Conservation (phyloP, 2,329 filamentous ascomycete genomes). For the Chaetomium olivaceum region DNA sequence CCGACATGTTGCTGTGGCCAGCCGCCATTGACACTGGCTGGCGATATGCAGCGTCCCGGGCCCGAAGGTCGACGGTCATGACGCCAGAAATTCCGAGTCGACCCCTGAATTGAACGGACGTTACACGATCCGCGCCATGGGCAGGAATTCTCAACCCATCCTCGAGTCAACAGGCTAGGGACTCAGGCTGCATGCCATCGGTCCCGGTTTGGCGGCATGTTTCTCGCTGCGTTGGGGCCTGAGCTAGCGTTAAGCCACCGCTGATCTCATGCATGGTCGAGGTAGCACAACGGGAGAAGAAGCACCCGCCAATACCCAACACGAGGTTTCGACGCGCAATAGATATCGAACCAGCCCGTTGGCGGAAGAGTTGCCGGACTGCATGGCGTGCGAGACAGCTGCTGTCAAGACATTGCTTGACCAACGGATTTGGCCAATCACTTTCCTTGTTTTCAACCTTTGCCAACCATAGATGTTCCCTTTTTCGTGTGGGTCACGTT, state of each 20-base stretch:
- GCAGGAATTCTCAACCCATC: not conserved
- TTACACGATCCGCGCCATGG: not conserved
- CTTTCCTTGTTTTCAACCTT: not conserved
- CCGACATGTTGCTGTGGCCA: slow-evolving; percentile 26
- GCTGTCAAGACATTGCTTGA: not conserved
- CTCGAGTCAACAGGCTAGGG: not conserved
- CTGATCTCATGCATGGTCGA: not conserved
- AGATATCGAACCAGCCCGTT: not conserved
- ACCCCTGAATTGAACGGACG: not conserved
- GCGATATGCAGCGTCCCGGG: not conserved
- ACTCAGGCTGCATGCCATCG: not conserved
- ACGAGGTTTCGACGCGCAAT: not conserved
- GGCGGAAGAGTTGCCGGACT: not conserved
- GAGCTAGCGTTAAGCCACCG: slow-evolving; percentile 10
- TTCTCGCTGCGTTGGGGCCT: slow-evolving; percentile 8
- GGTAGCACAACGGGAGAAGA: slow-evolving; percentile 10
- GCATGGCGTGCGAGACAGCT: not conserved
- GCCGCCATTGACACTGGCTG: slow-evolving; percentile 23
- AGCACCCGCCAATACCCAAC: not conserved
- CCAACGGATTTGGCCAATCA: not conserved
- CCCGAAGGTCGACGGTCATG: not conserved
- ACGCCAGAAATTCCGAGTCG: not conserved
- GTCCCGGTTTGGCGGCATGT: not conserved
- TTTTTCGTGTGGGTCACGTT: not conserved
- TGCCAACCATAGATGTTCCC: slow-evolving; percentile 11